Percentiles rank a stretch among this genome's conserved stretches.
Evolutionary conservation across 257 asterid genomes (phyloP).

Genomic region (Solanum peruvianum): DNA sequence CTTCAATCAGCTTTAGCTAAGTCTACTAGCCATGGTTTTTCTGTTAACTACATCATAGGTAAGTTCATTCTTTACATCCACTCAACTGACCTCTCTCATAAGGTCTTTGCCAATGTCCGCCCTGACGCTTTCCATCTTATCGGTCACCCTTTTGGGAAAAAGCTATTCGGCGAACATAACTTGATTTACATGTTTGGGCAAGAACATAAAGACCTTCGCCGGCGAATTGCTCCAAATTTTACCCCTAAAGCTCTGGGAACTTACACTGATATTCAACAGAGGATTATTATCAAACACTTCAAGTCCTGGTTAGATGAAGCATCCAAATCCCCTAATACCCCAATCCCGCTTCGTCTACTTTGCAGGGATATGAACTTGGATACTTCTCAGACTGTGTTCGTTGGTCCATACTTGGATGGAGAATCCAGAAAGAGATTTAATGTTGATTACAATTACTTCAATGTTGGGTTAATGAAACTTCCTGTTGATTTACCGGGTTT

Average conservation of each 20-base stretch:
- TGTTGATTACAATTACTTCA: slow-evolving; percentile 58
- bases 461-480: slow-evolving; percentile 71
- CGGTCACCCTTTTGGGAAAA: slow-evolving; percentile 88
- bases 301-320: slow-evolving; percentile 34
- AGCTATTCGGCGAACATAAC: slow-evolving; percentile 79
- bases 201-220: slow-evolving; percentile 71
- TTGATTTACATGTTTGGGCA: slow-evolving; percentile 84
- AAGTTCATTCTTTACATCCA: slow-evolving; percentile 69
- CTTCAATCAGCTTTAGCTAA: slow-evolving; percentile 54
- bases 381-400: slow-evolving; percentile 85
- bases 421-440: slow-evolving; percentile 48
- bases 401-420: slow-evolving; percentile 49
- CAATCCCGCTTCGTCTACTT: slow-evolving; percentile 50
- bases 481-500: slow-evolving; percentile 88
- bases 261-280: slow-evolving; percentile 52
- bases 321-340: background rate
- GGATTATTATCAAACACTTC: slow-evolving; percentile 52
- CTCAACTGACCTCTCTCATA: slow-evolving; percentile 67
- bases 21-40: slow-evolving; percentile 52
- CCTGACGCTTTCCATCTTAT: slow-evolving; percentile 88
- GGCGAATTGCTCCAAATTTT: slow-evolving; percentile 74
- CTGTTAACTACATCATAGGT: slow-evolving; percentile 73
- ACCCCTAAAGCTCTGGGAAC: slow-evolving; percentile 68
- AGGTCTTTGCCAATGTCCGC: slow-evolving; percentile 71
- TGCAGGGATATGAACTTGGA: slow-evolving; percentile 85